These are phyloP conservation scores for Aphanoascus verrucosus DNA, from an alignment of 2,329 filamentous ascomycete species.

Conservation along the genomic window DNA sequence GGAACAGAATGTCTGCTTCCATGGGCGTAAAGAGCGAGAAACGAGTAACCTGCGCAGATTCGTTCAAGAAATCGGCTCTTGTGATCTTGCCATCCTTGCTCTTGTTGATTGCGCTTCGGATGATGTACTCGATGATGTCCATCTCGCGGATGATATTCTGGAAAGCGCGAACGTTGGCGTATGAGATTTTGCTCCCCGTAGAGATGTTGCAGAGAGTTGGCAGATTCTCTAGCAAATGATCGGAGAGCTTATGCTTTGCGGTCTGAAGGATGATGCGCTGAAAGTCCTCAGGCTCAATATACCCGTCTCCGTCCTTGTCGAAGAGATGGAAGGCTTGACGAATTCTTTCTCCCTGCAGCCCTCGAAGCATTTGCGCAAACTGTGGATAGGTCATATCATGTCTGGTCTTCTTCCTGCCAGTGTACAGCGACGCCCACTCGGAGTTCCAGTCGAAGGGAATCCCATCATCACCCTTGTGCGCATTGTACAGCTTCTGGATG, in stretches of 20 bases:
- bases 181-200: conserved; percentile 83
- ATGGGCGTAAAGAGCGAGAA: conserved; percentile 97
- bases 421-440: conserved; percentile 91
- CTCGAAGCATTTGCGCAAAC: conserved; percentile 95
- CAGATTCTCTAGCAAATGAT: conserved; percentile 85
- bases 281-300: conserved; percentile 91
- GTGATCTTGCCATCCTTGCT: conserved; percentile 88
- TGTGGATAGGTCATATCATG: conserved; percentile 91
- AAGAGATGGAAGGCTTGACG: conserved; percentile 88
- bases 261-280: conserved; percentile 93
- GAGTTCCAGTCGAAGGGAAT: conserved; percentile 96
- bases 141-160: conserved; percentile 97
- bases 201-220: conserved; percentile 92
- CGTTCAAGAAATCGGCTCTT: conserved; percentile 83
- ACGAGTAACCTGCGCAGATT: conserved; percentile 78
- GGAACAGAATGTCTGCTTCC: conserved; percentile 97
- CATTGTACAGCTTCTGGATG: conserved; percentile 73
- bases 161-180: conserved; percentile 94
- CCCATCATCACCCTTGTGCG: conserved; percentile 72
- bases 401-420: conserved; percentile 74
- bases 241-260: conserved; percentile 88
- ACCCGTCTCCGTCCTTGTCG: conserved; percentile 84
- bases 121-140: conserved; percentile 89
- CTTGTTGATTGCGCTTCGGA: conserved; percentile 74
- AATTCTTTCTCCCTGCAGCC: conserved; percentile 89